These are phyloP conservation scores for Castanospermum australe DNA, from an alignment of 306 rosid species.

Conservation along the genomic window DNA sequence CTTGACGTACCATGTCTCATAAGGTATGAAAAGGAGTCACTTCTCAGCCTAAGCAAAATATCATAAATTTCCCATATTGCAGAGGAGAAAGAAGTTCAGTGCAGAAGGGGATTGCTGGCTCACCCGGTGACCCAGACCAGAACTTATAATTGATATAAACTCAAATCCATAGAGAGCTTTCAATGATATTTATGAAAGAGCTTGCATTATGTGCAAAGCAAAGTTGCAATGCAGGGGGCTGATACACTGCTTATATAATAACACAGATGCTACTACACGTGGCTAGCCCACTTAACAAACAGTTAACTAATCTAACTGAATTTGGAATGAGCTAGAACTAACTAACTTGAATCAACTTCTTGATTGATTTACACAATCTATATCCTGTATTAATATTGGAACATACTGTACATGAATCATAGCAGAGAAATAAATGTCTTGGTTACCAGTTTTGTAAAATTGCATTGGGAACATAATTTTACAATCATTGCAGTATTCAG, in stretches of 20 bases:
- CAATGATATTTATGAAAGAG: no score
- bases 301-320: no score
- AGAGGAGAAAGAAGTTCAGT: no score
- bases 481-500: slow-evolving; percentile 6
- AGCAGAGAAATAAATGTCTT: slow-evolving; percentile 11
- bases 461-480: slow-evolving; percentile 29
- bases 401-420: background rate
- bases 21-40: slow-evolving; percentile 5
- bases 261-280: no score
- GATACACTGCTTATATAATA: no score
- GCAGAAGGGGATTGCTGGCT: background rate
- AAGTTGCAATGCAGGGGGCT: no score
- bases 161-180: background rate
- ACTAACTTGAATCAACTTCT: no score
- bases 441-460: slow-evolving; percentile 9
- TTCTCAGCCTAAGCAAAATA: background rate
- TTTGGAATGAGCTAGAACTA: no score
- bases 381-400: no score
- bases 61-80: background rate
- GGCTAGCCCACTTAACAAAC: no score
- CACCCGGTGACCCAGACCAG: background rate
- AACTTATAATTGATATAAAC: background rate
- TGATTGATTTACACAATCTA: no score
- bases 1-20: slow-evolving; percentile 17
- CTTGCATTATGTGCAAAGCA: no score